Base-by-base conservation (phyloP, 345 rosid species). In the Aethionema arabicum region DNA sequence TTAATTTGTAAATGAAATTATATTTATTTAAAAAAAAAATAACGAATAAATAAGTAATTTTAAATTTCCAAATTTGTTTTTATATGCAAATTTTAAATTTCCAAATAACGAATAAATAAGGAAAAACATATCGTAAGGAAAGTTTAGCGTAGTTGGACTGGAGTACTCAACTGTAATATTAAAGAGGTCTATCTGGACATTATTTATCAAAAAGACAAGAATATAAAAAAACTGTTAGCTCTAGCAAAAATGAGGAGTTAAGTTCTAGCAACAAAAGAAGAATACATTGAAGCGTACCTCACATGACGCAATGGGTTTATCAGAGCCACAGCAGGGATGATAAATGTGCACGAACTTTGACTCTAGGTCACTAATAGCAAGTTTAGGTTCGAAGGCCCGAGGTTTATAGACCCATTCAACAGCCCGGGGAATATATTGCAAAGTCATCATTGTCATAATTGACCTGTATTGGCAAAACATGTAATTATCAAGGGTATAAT, bases 391-490 rank as follows among this genome's bases (percentile, higher is more conserved):
- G 53, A 87, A 95, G 77, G 87, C 97, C 39, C 97, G 97, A 78
- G 80, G 97, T 67, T 83, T 85, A 66, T 83, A 90, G 32, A 90
- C 97, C 95, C 96, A 93, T 59, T 93, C 99, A 70, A 68, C 80
- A 62, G 92, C 79, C 64, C 95, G 90, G 68, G 97, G 90, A 52
- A 82, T 64, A 68, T 72, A 93, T 2, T 95, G 90, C 61, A 90
- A 61, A 44, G 83, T 83, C 66, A 93, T 74, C 99, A 93, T 93
- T 93, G 77, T 87, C 96, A 75, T 93, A 93, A 80, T 87, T 90
- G 52, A 90, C 87, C n/a, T n/a, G n/a, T n/a, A n/a, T n/a, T n/a
- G n/a, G n/a, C n/a, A n/a, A n/a, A n/a, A n/a, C n/a, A n/a, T n/a
- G n/a, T n/a, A n/a, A n/a, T n/a, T n/a, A n/a, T n/a, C n/a, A n/a